phyloP scores from a whole-genome alignment of 2,329 filamentous ascomycete genomes.

The Juglanconis oblonga region DNA sequence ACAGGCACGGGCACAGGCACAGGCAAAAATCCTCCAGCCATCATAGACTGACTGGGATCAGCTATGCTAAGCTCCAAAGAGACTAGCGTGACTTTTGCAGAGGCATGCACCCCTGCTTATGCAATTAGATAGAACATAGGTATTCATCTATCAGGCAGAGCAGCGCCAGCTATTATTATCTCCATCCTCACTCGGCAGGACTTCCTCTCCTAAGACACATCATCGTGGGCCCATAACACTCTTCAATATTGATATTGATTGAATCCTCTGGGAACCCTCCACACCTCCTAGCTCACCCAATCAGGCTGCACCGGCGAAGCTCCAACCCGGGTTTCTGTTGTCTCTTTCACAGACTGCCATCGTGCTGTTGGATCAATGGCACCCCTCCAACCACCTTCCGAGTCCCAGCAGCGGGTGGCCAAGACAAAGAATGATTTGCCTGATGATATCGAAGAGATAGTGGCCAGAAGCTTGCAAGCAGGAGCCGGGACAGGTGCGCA shows the following conservation, averaged over 20 bases:
- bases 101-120: neutral
- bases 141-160: too few relatives aligned
- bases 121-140: neutral
- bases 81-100: neutral
- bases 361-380: constrained; percentile 1
- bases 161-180: too few relatives aligned
- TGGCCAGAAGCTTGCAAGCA: constrained; percentile 54
- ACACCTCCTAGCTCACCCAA: neutral
- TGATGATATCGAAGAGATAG: constrained; percentile 41
- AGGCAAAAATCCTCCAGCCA: neutral
- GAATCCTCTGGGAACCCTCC: neutral
- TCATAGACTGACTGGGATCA: neutral
- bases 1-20: constrained; percentile 1
- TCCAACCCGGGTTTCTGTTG: neutral
- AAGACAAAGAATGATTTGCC: constrained; percentile 31
- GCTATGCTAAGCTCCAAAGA: neutral
- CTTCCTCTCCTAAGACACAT: too few relatives aligned
- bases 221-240: neutral
- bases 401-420: neutral
- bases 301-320: neutral
- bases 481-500: constrained; percentile 55
- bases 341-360: neutral
- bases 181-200: too few relatives aligned
- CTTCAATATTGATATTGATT: neutral
- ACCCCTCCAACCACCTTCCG: neutral